These are phyloP conservation scores for Termitomyces sp. DNA, from an alignment of 768 basidiomycete genomes.

Conservation along the genomic window DNA sequence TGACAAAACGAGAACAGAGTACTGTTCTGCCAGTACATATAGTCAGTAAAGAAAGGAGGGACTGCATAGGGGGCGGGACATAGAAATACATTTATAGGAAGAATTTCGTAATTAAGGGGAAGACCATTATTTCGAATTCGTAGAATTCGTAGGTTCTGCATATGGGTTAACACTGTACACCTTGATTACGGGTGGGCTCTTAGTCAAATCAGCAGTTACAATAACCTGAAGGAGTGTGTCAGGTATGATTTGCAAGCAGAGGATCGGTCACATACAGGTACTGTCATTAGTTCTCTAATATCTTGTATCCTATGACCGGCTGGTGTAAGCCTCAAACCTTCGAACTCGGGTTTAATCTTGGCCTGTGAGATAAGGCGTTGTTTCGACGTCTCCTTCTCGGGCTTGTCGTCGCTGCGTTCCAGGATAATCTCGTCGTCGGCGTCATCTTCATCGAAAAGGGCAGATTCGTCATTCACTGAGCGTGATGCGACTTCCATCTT, in stretches of 20 bases:
- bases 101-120: constrained; percentile 3
- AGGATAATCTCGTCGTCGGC: constrained; percentile 67
- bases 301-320: constrained; percentile 95
- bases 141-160: constrained; percentile 35
- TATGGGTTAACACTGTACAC: constrained; percentile 96
- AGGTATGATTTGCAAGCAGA: constrained; percentile 1
- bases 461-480: constrained; percentile 81
- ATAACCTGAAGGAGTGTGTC: constrained; percentile 57
- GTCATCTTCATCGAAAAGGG: constrained; percentile 86
- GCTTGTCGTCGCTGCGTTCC: constrained; percentile 18
- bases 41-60: constrained; percentile 14
- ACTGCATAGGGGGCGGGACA: constrained; percentile 17
- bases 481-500: constrained; percentile 90
- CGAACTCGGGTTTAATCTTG: constrained; percentile 74
- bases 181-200: constrained; percentile 95
- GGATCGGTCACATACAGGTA: constrained; percentile 61
- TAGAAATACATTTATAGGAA: constrained; percentile 25
- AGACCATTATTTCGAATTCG: constrained; percentile 29
- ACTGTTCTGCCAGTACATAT: constrained; percentile 9
- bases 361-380: constrained; percentile 76
- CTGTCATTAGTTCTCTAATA: constrained; percentile 88
- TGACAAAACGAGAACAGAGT: constrained; percentile 5
- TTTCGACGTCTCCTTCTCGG: constrained; percentile 54
- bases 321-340: constrained; percentile 66
- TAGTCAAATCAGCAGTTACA: constrained; percentile 90